phyloP scores from a whole-genome alignment of 23 red algal genomes.

The Gracilaria gracilis region DNA sequence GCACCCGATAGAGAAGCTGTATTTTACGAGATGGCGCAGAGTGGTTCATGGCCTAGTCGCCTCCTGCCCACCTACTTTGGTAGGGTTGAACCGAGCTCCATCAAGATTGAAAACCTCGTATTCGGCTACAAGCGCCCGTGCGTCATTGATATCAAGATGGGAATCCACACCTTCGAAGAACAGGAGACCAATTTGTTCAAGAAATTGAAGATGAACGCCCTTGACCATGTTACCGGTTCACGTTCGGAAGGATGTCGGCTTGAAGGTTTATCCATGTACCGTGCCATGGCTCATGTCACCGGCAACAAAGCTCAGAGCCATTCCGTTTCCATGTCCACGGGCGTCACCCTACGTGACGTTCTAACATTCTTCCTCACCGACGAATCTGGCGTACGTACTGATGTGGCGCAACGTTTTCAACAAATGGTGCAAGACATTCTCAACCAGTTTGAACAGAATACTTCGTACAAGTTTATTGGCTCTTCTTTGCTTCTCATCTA shows the following conservation, averaged over 20 bases:
- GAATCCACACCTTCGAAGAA: slow-evolving; percentile 53
- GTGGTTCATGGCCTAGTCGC: slow-evolving; percentile 39
- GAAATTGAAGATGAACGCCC: slow-evolving; percentile 61
- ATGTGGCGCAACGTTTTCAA: slow-evolving; percentile 69
- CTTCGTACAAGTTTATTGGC: slow-evolving; percentile 58
- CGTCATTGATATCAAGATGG: slow-evolving; percentile 73
- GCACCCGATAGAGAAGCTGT: slow-evolving; percentile 42
- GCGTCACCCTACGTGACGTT: slow-evolving; percentile 64
- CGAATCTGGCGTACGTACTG: slow-evolving; percentile 64
- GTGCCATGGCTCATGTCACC: slow-evolving; percentile 59
- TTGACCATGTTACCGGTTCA: slow-evolving; percentile 57
- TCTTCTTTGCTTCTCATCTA: slow-evolving; percentile 76
- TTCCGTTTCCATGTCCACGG: slow-evolving; percentile 40
- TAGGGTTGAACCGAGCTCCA: slow-evolving; percentile 10
- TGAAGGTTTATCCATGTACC: slow-evolving; percentile 70
- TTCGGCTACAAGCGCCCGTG: slow-evolving; percentile 55
- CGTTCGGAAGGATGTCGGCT: slow-evolving; percentile 55
- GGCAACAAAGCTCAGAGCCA: slow-evolving; percentile 65
- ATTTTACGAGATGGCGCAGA: slow-evolving; percentile 59
- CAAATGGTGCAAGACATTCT: slow-evolving; percentile 48
- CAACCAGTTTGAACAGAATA: slow-evolving; percentile 63
- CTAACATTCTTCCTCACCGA: slow-evolving; percentile 76
- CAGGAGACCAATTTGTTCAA: slow-evolving; percentile 54
- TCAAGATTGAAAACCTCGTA: slow-evolving; percentile 64
- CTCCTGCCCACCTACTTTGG: slow-evolving; percentile 62